Evolutionary conservation across 305 asterid species (phyloP).

Genomic region (Ruellia speciosa): DNA sequence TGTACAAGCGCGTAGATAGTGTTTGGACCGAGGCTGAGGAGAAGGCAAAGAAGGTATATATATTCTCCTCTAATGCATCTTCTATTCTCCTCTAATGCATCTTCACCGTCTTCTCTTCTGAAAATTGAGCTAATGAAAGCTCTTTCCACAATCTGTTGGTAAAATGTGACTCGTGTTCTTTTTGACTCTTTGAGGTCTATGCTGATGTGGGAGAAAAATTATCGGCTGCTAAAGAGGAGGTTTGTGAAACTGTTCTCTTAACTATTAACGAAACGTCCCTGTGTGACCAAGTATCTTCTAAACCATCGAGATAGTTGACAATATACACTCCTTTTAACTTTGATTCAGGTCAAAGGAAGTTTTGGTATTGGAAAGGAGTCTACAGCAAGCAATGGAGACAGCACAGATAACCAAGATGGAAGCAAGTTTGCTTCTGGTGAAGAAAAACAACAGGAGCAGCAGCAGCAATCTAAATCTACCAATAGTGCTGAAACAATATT

Average conservation of each 20-base stretch:
- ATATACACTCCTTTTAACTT: constrained; percentile 6
- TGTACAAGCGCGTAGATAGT: constrained; percentile 83
- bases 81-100: background rate
- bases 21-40: constrained; percentile 88
- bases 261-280: background rate
- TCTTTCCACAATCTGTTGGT: background rate
- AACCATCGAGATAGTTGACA: background rate
- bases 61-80: background rate
- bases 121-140: constrained; percentile 2
- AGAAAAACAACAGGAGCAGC: constrained; percentile 52
- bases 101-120: background rate
- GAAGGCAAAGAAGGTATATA: constrained; percentile 68
- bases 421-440: constrained; percentile 39
- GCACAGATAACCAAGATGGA: constrained; percentile 29
- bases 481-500: constrained; percentile 48
- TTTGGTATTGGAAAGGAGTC: constrained; percentile 65
- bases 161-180: constrained; percentile 16
- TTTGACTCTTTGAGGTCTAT: constrained; percentile 43
- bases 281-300: background rate
- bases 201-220: constrained; percentile 61
- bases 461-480: constrained; percentile 39
- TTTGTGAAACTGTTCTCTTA: constrained; percentile 24
- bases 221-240: constrained; percentile 83
- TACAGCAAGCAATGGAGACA: constrained; percentile 26
- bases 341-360: constrained; percentile 61